phyloP scores from a whole-genome alignment of 108 stramenopile species.

The Fragilariopsis cylindrus region DNA sequence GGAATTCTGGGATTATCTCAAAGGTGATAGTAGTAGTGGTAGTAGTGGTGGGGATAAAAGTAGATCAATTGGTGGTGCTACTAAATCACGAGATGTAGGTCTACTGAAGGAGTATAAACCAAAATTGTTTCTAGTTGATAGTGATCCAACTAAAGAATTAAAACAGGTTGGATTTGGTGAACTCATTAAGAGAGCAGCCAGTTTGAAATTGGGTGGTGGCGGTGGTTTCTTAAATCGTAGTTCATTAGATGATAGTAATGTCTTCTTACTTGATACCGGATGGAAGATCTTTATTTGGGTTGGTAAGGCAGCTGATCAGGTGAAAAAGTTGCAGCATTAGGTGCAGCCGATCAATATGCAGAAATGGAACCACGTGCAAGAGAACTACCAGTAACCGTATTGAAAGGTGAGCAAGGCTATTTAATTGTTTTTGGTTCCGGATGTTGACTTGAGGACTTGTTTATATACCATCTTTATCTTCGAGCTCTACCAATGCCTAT shows the following conservation, averaged over 20 bases:
- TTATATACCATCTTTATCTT: too few relatives aligned
- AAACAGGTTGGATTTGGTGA: slow-evolving; percentile 48
- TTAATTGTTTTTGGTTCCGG: neutral
- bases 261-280: slow-evolving; percentile 76
- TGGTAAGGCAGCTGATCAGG: slow-evolving; percentile 59
- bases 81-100: neutral
- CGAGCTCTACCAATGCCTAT: too few relatives aligned
- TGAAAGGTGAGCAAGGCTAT: slow-evolving; percentile 24
- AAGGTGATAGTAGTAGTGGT: slow-evolving; percentile 56
- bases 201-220: neutral
- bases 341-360: slow-evolving; percentile 37
- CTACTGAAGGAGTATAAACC: slow-evolving; percentile 30
- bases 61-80: neutral
- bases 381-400: slow-evolving; percentile 40
- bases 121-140: slow-evolving; percentile 51
- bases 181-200: slow-evolving; percentile 19
- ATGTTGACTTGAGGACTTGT: too few relatives aligned
- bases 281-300: slow-evolving; percentile 77
- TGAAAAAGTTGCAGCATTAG: slow-evolving; percentile 77
- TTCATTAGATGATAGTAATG: slow-evolving; percentile 52
- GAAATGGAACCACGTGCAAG: slow-evolving; percentile 34
- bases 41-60: slow-evolving; percentile 43
- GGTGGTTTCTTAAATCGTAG: slow-evolving; percentile 37
- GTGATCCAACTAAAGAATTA: slow-evolving; percentile 42
- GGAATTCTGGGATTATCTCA: slow-evolving; percentile 85